Evolutionary conservation across 495 filamentous ascomycete genomes (phyloP), one percentile per base, ranked within the genome.

Genomic region (Talaromyces thailandensis): DNA sequence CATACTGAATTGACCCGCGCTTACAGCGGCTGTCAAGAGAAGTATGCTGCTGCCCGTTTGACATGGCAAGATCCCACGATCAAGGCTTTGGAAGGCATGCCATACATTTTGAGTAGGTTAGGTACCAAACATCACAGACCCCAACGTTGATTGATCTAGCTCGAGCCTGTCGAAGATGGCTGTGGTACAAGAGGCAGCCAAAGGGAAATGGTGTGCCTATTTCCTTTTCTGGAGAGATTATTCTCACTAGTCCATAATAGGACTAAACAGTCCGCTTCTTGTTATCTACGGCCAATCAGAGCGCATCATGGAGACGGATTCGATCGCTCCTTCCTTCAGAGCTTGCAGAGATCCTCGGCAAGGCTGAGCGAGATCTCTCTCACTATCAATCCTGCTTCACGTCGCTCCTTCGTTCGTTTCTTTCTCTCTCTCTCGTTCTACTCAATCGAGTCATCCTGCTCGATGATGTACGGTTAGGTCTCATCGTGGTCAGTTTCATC

Each of bases 251-350:
- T 21, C 56, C 31, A 1, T 18, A 21, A 3, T 23, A 24, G 29
- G 56, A 58, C 28, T 58, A 35, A 7, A 0, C 7, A 1, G 18
- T 18, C 56, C 31, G 29, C 11, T 35, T 8, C 14, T 6, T 14
- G 31, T 59, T 59, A 59, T 59, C 57, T 59, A 31, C 57, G 18
- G 57, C 57, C 57, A 59, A 59, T 48, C 57, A 24, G 16, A 23
- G 29, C 55, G 28, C 9, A n/a, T 7, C 6, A 7, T 48, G 43
- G 6, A 0, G 6, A 31, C 9, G 31, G 23, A 56, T 8, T 48
- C 43, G n/a, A 48, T 48, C 43, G 16, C 43, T 48, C 43, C 43
- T 48, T 48, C 43, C 14, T 40, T 40, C 35, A n/a, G n/a, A n/a
- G n/a, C n/a, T n/a, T n/a, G 31, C 35, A 16, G 35, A 40, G 14